Base-by-base conservation (phyloP, 345 rosid genomes). In the Cardiospermum halicacabum region DNA sequence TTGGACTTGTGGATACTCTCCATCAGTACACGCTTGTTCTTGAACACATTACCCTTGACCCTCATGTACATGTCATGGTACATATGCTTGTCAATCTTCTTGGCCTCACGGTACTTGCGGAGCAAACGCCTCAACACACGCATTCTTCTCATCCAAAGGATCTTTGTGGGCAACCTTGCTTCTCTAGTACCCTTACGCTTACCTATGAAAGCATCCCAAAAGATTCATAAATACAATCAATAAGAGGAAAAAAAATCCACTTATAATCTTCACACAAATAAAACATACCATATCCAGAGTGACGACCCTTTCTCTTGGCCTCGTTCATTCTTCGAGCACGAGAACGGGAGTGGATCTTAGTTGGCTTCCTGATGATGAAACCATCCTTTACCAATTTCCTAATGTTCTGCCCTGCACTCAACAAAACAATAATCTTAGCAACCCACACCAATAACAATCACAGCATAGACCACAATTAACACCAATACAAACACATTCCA, bases 51-150 rank as follows among this genome's bases (percentile, higher is more conserved):
- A 74, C 91, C 91, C 66, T 88, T 88, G 56, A 82, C 89, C 74
- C 77, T 84, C 96, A 84, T 85, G 86, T 88, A 85, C 96, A 88
- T 88, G 53, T 88, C 91, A 65, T 88, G 95, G 78, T 84, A 85
- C 86, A 85, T 88, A 57, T 88, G 91, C 76, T 67, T 85, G 85
- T 85, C 91, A 63, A 88, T 88, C 82, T 88, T 88, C 72, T 84
- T 85, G 2, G 83, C 18, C 62, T 88, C 91, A n/a, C 89, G 64
- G 63, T 75, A 80, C 76, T 88, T 88, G 12, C 76, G 75, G 12
- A 88, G 76, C 36, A 79, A 67, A 10, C 89, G 91, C 70, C 91
- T 84, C 34, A 88, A 75, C 27, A 85, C 88, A 37, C 88, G 83
- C 88, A 84, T 74, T 67, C 92, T 84, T 55, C 82, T 77, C 96